Evolutionary conservation across 2,329 filamentous ascomycete species (phyloP).

Genomic region (Periconia macrospinosa): DNA sequence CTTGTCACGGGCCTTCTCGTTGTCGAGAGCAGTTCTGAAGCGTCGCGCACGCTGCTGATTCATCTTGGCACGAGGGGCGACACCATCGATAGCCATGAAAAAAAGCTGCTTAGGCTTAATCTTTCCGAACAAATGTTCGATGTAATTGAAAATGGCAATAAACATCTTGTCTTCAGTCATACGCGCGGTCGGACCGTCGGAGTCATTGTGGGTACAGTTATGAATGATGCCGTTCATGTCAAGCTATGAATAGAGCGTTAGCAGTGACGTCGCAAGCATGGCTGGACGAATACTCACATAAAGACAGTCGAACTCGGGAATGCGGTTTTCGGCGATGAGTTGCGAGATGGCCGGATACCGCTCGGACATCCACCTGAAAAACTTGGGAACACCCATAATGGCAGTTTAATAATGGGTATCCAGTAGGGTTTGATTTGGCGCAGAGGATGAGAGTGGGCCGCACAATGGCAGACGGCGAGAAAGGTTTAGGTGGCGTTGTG

Average conservation of each 20-base stretch:
- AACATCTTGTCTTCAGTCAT: slow-evolving; percentile 99
- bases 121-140: slow-evolving; percentile 97
- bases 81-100: slow-evolving; percentile 99
- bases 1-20: slow-evolving; percentile 87
- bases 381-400: slow-evolving; percentile 77
- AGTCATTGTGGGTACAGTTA: slow-evolving; percentile 98
- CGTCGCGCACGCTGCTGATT: slow-evolving; percentile 96
- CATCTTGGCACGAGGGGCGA: slow-evolving; percentile 98
- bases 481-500: not conserved
- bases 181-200: slow-evolving; percentile 86
- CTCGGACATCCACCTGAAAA: slow-evolving; percentile 99
- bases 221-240: slow-evolving; percentile 99
- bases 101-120: slow-evolving; percentile 98
- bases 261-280: not conserved
- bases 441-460: slow-evolving; percentile 3
- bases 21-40: slow-evolving; percentile 92
- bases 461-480: not conserved
- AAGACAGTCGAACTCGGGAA: slow-evolving; percentile 97
- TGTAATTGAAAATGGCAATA: slow-evolving; percentile 99
- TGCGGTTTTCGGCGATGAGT: slow-evolving; percentile 96
- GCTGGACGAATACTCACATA: slow-evolving; percentile 61
- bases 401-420: slow-evolving; percentile 18
- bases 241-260: slow-evolving; percentile 53
- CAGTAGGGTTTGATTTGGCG: not conserved
- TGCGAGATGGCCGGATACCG: slow-evolving; percentile 98